Conservation (phyloP, 1,139 yeast genomes). For the Candida frijolesensis region DNA sequence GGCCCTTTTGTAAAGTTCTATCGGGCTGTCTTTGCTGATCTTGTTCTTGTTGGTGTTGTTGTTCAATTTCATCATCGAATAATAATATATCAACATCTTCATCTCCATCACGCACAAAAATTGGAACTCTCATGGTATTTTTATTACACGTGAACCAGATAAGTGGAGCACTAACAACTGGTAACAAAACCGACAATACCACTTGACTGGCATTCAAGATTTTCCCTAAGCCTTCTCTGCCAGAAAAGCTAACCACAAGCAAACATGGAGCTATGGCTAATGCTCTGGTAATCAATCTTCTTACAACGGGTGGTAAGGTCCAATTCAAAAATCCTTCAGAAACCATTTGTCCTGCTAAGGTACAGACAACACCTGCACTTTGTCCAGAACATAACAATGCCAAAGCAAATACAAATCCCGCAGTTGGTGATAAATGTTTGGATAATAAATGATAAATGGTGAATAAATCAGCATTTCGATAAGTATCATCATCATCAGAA, state of each 20-base stretch:
- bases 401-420: constrained; percentile 88
- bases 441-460: constrained; percentile 79
- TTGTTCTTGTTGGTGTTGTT: background rate
- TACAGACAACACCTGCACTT: constrained; percentile 97
- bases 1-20: constrained; percentile 4
- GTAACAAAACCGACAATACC: constrained; percentile 77
- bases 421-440: constrained; percentile 79
- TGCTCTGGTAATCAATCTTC: constrained; percentile 80
- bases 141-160: constrained; percentile 80
- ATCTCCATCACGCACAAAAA: constrained; percentile 36
- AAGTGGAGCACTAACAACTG: constrained; percentile 88
- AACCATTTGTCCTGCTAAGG: constrained; percentile 95
- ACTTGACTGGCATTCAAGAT: constrained; percentile 89
- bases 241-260: constrained; percentile 72
- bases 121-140: constrained; percentile 73
- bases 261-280: constrained; percentile 90
- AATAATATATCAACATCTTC: constrained; percentile 24
- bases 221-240: constrained; percentile 81
- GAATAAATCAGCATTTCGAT: constrained; percentile 72
- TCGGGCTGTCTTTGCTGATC: constrained; percentile 8
- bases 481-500: constrained; percentile 44
- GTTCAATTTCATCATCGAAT: constrained; percentile 22
- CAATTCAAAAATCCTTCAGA: constrained; percentile 90
- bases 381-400: constrained; percentile 96
- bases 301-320: constrained; percentile 82